Conservation (phyloP, 208 protist species). For the Angomonas ambiguus region DNA sequence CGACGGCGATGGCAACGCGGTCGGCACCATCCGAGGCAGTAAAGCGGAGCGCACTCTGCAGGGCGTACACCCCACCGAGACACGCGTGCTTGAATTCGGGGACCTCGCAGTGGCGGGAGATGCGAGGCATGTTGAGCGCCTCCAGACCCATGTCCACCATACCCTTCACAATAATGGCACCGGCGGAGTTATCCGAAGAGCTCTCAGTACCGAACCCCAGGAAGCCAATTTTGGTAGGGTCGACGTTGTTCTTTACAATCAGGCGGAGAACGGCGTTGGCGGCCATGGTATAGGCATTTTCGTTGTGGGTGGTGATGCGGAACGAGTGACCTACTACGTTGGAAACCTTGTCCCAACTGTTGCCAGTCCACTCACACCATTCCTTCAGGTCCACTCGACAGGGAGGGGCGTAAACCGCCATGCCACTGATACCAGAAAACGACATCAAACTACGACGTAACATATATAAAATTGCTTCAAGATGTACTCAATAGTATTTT, state of each 20-base stretch:
- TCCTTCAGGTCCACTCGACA: conserved; percentile 81
- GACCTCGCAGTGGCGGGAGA: conserved; percentile 87
- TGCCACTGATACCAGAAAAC: conserved; percentile 77
- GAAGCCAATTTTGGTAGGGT: conserved; percentile 81
- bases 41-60: conserved; percentile 81
- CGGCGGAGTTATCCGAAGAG: conserved; percentile 85
- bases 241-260: conserved; percentile 82
- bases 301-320: conserved; percentile 74
- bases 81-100: conserved; percentile 93
- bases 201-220: conserved; percentile 88
- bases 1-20: conserved; percentile 79
- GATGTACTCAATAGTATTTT: not conserved
- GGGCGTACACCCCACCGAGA: conserved; percentile 85
- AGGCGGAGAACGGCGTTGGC: conserved; percentile 85
- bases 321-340: conserved; percentile 87
- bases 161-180: conserved; percentile 87
- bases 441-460: conserved; percentile 43
- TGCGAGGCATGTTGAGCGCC: conserved; percentile 52
- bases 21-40: conserved; percentile 54
- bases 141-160: conserved; percentile 86
- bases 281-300: conserved; percentile 92
- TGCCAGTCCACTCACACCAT: conserved; percentile 89
- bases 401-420: conserved; percentile 81
- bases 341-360: conserved; percentile 87
- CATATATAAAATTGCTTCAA: conserved; percentile 19